phyloP scores from a whole-genome alignment of 139 green algal species.

The Astrephomene gubernaculifera region DNA sequence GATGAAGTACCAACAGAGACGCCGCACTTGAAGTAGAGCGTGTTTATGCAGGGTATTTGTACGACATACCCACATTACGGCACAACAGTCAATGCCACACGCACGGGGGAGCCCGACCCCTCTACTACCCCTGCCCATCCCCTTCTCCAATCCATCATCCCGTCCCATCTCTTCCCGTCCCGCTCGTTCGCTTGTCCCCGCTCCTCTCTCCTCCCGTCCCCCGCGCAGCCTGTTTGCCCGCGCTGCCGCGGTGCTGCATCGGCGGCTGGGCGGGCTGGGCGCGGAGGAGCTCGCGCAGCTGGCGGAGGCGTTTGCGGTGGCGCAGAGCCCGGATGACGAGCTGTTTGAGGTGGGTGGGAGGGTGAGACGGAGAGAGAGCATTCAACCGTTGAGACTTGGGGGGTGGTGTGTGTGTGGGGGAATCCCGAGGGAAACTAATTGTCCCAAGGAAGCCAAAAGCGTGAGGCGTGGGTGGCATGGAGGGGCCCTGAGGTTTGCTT shows the following conservation, averaged over 20 bases:
- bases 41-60: not conserved
- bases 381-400: no score
- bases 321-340: not conserved
- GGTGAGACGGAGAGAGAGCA: no score
- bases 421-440: no score
- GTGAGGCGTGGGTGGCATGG: no score
- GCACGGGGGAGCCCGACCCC: not conserved
- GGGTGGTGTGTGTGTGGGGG: no score
- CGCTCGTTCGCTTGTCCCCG: not conserved
- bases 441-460: no score
- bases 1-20: no score
- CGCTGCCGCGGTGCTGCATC: not conserved
- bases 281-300: slow-evolving; percentile 2
- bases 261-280: not conserved
- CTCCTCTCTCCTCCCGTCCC: no score
- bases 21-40: not conserved
- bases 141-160: not conserved
- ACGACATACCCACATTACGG: not conserved
- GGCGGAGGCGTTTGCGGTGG: slow-evolving; percentile 12
- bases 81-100: not conserved
- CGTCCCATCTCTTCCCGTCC: not conserved
- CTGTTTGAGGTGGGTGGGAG: slow-evolving; percentile 23
- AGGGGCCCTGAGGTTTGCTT: no score
- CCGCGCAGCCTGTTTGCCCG: not conserved
- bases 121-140: not conserved